Evolutionary conservation across 192 early-diverging fungal species (phyloP), one percentile per base, ranked within the genome.

Genomic region (Mortierella alpina): DNA sequence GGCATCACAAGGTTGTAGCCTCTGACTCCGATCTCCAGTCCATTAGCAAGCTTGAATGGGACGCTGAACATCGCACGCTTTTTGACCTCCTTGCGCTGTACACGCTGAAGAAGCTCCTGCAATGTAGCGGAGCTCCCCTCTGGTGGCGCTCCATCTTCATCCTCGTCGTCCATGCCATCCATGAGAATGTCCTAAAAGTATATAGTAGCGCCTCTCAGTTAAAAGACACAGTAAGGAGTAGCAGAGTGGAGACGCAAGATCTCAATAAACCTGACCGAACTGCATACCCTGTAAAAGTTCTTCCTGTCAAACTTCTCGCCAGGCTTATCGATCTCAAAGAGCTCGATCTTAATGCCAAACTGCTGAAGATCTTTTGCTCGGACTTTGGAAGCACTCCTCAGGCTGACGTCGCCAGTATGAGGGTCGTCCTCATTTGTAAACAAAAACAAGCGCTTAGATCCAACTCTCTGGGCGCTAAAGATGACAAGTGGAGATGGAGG

Each of bases 381-480:
- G 20, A 83, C 86, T 2, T 85, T 87, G 9, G 90, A 87, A 13
- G 90, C 85, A 53, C 83, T 83, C 52, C 85, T 70, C 39, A 89
- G 60, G 22, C 82, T 70, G 41, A 82, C 40, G 50, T 91, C 86
- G 23, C 63, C 75, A 0, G 60, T 46, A 70, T 92, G 87, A 4
- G 94, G 94, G 56, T 89, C 81, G 63, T 92, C 91, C 63, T 90
- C 83, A 63, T 90, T 86, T 51, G 94, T 95, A 49, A 95, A 88
- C 6, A 95, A 58, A 60, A 94, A 95, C 56, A 95, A 60, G 18
- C 92, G 88, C 72, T 91, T 91, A 9, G 82, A 82, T 46, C 84
- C 86, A 23, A 87, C 60, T 7, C 83, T 87, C 73, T 86, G 70
- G 0, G 89, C 70, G 41, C 87, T 86, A 66, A 69, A 17, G 0